phyloP scores from a whole-genome alignment of 2,329 filamentous ascomycete genomes.

The Botryosphaeria dothidea region DNA sequence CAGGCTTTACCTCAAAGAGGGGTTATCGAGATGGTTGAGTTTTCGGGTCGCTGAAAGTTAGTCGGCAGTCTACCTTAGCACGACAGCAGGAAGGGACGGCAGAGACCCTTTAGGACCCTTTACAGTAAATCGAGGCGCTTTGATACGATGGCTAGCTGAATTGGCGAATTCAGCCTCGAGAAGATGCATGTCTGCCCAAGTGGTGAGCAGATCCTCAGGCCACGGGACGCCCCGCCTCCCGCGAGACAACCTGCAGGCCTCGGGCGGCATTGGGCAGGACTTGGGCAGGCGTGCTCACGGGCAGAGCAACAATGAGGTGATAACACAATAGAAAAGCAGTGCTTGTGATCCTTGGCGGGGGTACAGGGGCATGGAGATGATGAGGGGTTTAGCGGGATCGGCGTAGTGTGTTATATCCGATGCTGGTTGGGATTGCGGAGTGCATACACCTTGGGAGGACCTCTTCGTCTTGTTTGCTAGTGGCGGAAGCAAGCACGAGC shows the following conservation, averaged over 20 bases:
- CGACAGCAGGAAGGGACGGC: background rate
- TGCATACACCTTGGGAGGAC: slow-evolving; percentile 5
- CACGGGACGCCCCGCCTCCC: background rate
- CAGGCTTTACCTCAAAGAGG: background rate
- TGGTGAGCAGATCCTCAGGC: slow-evolving; percentile 3
- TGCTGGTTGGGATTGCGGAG: background rate
- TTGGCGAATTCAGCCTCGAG: background rate
- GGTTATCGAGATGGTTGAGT: background rate
- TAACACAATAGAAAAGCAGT: background rate
- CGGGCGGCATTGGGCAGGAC: background rate
- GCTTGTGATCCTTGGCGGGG: background rate
- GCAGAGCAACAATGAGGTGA: background rate
- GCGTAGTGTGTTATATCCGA: background rate
- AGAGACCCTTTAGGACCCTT: background rate
- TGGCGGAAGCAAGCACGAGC: slow-evolving; percentile 5
- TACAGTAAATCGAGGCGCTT: background rate
- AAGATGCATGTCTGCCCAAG: slow-evolving; percentile 6
- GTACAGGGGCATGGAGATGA: background rate
- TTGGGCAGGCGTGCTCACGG: background rate
- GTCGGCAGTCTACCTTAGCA: background rate
- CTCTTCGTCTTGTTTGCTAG: background rate
- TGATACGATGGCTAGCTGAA: background rate
- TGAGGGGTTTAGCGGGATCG: background rate
- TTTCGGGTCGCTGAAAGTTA: background rate
- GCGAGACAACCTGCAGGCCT: background rate